Conservation (phyloP, 192 early-diverging fungal genomes). For the Oehlia diaphana region DNA sequence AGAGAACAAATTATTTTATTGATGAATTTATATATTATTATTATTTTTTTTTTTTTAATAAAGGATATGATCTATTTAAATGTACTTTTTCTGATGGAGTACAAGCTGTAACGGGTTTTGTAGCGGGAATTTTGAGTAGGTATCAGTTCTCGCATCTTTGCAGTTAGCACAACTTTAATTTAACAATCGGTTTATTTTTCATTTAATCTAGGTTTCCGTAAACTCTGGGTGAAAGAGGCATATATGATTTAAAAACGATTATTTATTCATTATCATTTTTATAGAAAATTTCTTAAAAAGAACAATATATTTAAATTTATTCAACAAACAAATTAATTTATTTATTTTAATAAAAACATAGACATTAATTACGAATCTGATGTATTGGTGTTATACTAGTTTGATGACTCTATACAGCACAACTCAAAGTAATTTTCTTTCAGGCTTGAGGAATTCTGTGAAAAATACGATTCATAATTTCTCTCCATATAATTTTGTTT, state of each 20-base stretch:
- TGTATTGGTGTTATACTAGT: too few relatives aligned
- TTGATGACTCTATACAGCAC: too few relatives aligned
- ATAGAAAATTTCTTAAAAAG: too few relatives aligned
- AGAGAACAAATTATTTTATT: neutral
- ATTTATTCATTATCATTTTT: too few relatives aligned
- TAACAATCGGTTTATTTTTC: neutral
- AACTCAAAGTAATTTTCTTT: too few relatives aligned
- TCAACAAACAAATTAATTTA: too few relatives aligned
- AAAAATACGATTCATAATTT: constrained; percentile 50
- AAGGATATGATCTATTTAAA: constrained; percentile 57
- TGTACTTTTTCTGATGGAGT: constrained; percentile 48
- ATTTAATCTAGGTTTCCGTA: constrained; percentile 17
- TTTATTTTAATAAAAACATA: too few relatives aligned
- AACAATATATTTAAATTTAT: too few relatives aligned
- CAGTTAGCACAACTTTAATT: neutral
- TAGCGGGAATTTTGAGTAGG: constrained; percentile 41
- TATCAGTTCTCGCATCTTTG: neutral
- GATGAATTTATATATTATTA: constrained; percentile 1
- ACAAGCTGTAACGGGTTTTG: constrained; percentile 54
- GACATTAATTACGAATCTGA: too few relatives aligned
- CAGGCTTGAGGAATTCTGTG: neutral
- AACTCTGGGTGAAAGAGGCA: constrained; percentile 18
- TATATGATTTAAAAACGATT: too few relatives aligned
- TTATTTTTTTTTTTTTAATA: constrained; percentile 18
- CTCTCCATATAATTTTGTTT: constrained; percentile 57